Evolutionary conservation across 1,284 basidiomycete genomes (phyloP).

Genomic region (Sanghuangporus baumii): DNA sequence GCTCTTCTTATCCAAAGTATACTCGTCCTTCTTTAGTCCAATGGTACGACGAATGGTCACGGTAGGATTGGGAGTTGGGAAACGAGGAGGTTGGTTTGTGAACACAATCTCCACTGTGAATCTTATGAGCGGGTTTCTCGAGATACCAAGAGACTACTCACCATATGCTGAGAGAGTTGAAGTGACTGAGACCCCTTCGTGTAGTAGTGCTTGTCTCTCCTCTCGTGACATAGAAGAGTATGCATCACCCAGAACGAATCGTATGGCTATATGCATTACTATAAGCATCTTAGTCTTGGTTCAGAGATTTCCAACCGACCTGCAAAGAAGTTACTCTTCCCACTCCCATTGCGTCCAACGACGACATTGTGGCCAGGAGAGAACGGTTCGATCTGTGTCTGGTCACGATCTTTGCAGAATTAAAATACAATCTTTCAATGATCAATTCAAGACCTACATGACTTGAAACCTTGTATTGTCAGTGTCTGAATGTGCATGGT

Average conservation of each 20-base stretch:
- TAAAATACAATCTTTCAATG: slow-evolving; percentile 1
- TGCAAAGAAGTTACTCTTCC: slow-evolving; percentile 96
- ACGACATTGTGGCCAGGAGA: slow-evolving; percentile 89
- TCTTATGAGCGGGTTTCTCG: slow-evolving; percentile 17
- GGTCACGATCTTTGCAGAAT: slow-evolving; percentile 57
- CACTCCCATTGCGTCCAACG: slow-evolving; percentile 91
- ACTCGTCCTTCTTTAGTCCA: slow-evolving; percentile 98
- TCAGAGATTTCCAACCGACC: slow-evolving; percentile 39
- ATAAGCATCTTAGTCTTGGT: not conserved
- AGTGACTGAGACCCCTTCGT: slow-evolving; percentile 86
- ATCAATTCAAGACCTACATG: slow-evolving; percentile 50
- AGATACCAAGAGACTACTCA: slow-evolving; percentile 28
- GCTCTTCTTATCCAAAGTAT: slow-evolving; percentile 93
- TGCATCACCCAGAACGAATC: slow-evolving; percentile 96
- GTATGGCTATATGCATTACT: slow-evolving; percentile 59
- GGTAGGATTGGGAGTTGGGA: slow-evolving; percentile 83
- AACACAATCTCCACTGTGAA: slow-evolving; percentile 76
- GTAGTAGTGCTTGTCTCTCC: slow-evolving; percentile 87
- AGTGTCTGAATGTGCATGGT: slow-evolving; percentile 85
- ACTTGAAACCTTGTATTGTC: slow-evolving; percentile 96
- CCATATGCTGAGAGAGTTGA: slow-evolving; percentile 93
- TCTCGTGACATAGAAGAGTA: slow-evolving; percentile 95
- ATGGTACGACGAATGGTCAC: slow-evolving; percentile 89
- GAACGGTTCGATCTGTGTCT: slow-evolving; percentile 79
- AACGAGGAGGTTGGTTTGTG: slow-evolving; percentile 86